phyloP scores from a whole-genome alignment of 495 filamentous ascomycete genomes.

The Hypomontagnella submonticulosa region DNA sequence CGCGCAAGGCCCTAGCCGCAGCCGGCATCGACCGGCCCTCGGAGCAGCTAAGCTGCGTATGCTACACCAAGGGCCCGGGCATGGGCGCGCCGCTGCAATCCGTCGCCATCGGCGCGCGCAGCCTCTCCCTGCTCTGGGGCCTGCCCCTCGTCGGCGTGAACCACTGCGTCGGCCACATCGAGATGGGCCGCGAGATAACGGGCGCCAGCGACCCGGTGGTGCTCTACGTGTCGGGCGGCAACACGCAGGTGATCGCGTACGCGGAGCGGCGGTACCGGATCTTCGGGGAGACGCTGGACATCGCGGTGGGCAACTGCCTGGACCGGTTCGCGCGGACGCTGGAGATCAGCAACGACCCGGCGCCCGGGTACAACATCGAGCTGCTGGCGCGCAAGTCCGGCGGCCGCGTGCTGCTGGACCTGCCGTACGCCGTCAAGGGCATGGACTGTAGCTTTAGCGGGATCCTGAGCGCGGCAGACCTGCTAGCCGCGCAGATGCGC shows the following conservation, averaged over 20 bases:
- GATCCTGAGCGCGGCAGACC: constrained; percentile 84
- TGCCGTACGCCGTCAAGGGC: constrained; percentile 96
- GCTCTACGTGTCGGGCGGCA: constrained; percentile 94
- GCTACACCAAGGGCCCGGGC: constrained; percentile 93
- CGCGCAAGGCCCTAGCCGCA: constrained; percentile 78
- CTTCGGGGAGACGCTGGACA: constrained; percentile 97
- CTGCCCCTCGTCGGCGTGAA: constrained; percentile 92
- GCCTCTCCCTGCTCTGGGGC: constrained; percentile 84
- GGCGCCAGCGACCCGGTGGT: constrained; percentile 93
- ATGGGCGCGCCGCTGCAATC: constrained; percentile 97
- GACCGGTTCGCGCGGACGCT: constrained; percentile 94
- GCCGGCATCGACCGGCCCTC: constrained; percentile 64
- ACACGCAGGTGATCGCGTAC: constrained; percentile 98
- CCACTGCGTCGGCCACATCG: constrained; percentile 97
- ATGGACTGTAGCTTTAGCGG: constrained; percentile 98
- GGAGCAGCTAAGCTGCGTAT: constrained; percentile 85
- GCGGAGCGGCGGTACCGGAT: constrained; percentile 93
- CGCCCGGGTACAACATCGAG: constrained; percentile 98
- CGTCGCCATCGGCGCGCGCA: constrained; percentile 86
- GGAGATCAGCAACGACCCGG: constrained; percentile 92
- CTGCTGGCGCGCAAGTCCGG: constrained; percentile 83
- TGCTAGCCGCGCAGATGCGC: constrained; percentile 72
- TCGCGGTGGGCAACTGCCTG: constrained; percentile 96
- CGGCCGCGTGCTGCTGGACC: constrained; percentile 75
- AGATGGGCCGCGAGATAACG: constrained; percentile 97